Base-by-base conservation (phyloP, 2,329 filamentous ascomycete genomes). In the Aspergillus sp. region DNA sequence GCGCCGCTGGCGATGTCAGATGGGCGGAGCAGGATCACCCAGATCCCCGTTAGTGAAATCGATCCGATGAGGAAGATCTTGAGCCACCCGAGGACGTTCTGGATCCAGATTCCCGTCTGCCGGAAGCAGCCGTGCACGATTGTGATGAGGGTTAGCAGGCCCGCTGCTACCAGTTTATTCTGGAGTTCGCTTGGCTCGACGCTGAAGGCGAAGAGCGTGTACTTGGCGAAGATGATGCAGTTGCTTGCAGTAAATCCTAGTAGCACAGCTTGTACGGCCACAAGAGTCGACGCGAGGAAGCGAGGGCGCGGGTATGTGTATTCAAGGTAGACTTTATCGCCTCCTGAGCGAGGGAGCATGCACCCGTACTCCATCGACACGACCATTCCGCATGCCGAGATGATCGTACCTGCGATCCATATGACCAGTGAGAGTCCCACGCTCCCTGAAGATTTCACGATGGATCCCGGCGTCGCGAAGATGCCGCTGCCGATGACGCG, bases 401-500 rank as follows among this genome's bases (percentile, higher is more conserved):
- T 79, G 1, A 87, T 66, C 0, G 87, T 86, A 1, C 89, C 89
- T 0, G 86, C 73, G 0, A 89, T 59, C 89, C 89, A 91, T 3
- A 91, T 74, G 0, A 83, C 65, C 1, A 91, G 74, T 0, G 87
- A 83, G 2, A 91, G 75, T 0, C 88, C 89, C 0, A 89, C 81
- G 59, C 88, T 91, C 1, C 90, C 90, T 2, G 87, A 86, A 0
- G 86, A 84, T 43, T 85, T 83, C 3, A 90, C 81, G 54, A 92
- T 90, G 4, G 87, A 83, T 0, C 87, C 89, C 0, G 88, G 89
- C 0, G 88, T 91, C 0, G 89, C 88, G 69, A 91, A 92, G 65
- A 92, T 90, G 28, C 89, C 89, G 68, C 84, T 88, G 13, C 89
- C 89, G 31, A 91, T 87, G 6, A 91, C 87, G 13, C 88, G 83